A percentile compares a stretch with the other conserved stretches of the same genome.
Conservation (phyloP, 2,329 filamentous ascomycete species). For the Penicillium oxalicum region DNA sequence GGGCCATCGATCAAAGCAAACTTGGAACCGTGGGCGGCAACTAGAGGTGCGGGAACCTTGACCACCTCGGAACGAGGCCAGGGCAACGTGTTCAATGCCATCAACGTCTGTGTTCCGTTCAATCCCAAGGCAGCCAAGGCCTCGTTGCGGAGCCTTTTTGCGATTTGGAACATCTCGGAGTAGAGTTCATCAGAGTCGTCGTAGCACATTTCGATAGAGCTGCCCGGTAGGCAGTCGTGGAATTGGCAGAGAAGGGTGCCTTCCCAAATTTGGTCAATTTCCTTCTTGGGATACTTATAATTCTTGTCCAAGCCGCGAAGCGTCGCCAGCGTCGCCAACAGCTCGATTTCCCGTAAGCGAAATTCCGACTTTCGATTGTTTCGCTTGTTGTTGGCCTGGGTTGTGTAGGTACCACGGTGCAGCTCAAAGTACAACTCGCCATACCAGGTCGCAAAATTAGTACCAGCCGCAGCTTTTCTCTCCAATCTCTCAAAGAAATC, state of each 20-base stretch:
- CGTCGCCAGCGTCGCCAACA: conserved; percentile 78
- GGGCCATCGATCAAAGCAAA: conserved; percentile 45
- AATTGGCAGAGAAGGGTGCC: conserved; percentile 87
- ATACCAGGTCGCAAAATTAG: conserved; percentile 88
- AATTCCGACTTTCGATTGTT: conserved; percentile 86
- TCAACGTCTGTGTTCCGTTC: conserved; percentile 42
- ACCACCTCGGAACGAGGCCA: conserved; percentile 76
- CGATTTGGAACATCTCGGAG: conserved; percentile 71
- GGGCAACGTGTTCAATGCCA: conserved; percentile 77
- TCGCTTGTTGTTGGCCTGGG: conserved; percentile 92
- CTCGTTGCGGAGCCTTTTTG: conserved; percentile 64
- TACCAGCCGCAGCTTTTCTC: conserved; percentile 61
- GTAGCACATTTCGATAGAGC: conserved; percentile 96
- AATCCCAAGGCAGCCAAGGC: conserved; percentile 64
- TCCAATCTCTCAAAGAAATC: conserved; percentile 87
- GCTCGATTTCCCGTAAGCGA: conserved; percentile 79
- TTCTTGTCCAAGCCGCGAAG: conserved; percentile 53
- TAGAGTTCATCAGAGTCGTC: conserved; percentile 92
- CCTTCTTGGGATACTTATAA: conserved; percentile 87
- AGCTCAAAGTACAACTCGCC: conserved; percentile 97
- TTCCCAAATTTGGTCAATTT: conserved; percentile 97
- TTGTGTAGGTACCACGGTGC: conserved; percentile 94
- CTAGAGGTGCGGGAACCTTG: conserved; percentile 47
- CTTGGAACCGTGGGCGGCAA: conserved; percentile 18
- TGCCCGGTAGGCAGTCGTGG: conserved; percentile 93